Evolutionary conservation across 495 filamentous ascomycete genomes (phyloP).

Genomic region (Filosporella fistucella): DNA sequence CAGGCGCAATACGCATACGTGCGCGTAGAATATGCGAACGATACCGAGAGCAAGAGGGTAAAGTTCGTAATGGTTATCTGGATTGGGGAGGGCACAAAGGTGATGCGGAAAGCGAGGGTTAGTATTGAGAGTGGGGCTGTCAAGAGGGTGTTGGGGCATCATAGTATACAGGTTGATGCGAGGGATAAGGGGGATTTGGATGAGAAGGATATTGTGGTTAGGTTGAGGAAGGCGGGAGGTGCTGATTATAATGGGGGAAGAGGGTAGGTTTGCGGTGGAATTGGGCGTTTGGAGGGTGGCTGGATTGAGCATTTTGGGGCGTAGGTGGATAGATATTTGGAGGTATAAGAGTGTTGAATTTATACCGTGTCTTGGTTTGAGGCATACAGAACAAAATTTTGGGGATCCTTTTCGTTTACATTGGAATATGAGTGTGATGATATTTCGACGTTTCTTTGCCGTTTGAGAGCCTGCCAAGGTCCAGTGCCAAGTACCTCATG

Average conservation of each 20-base stretch:
- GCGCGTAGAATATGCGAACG: conserved; percentile 55
- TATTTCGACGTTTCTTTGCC: too few relatives aligned
- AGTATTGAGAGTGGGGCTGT: conserved; percentile 53
- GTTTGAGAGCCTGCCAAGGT: too few relatives aligned
- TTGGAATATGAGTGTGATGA: neutral
- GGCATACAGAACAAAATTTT: neutral
- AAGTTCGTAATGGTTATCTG: conserved; percentile 55
- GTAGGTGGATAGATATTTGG: neutral
- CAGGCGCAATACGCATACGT: conserved; percentile 55
- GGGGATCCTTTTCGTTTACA: neutral
- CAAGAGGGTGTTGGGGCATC: conserved; percentile 48
- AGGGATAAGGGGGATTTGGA: conserved; percentile 45
- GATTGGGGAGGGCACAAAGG: conserved; percentile 49
- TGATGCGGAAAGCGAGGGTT: conserved; percentile 56
- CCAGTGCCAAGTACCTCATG: too few relatives aligned
- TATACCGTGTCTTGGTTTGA: too few relatives aligned
- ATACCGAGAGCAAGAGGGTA: conserved; percentile 51
- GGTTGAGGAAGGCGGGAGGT: conserved; percentile 49
- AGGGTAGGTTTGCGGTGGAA: conserved; percentile 28
- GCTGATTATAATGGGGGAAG: conserved; percentile 57
- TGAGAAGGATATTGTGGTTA: conserved; percentile 45
- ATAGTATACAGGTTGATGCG: conserved; percentile 48
- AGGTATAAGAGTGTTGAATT: neutral
- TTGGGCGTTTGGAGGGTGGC: neutral
- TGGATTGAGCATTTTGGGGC: conserved; percentile 11